A percentile compares a stretch with the other conserved stretches of the same genome.
These are phyloP conservation scores for Discostella pseudostelligera DNA, from an alignment of 108 stramenopile genomes.

Conservation along the genomic window DNA sequence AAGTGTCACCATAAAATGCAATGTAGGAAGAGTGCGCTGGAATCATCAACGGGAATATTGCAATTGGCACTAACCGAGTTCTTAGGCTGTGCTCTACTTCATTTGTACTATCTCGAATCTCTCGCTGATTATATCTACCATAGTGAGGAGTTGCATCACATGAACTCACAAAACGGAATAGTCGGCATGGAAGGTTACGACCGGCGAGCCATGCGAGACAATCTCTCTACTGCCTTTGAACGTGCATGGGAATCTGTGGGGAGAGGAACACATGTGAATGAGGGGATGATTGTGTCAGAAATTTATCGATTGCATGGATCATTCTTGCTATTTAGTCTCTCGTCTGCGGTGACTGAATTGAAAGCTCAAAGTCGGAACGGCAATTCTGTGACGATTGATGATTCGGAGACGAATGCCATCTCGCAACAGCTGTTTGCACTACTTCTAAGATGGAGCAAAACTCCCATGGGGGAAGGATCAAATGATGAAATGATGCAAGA, in stretches of 20 bases:
- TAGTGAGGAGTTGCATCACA: conserved; percentile 18
- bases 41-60: conserved; percentile 58
- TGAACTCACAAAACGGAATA: neutral
- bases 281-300: conserved; percentile 45
- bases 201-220: conserved; percentile 5
- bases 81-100: conserved; percentile 61
- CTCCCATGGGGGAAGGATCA: conserved; percentile 48
- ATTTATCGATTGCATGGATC: conserved; percentile 48
- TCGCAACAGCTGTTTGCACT: conserved; percentile 27
- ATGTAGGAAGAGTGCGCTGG: conserved; percentile 45
- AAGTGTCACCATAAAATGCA: conserved; percentile 19
- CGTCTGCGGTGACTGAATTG: conserved; percentile 11
- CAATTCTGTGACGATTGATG: conserved; percentile 1
- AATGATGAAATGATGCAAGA: conserved; percentile 50
- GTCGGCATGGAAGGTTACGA: conserved; percentile 15
- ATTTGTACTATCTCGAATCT: conserved; percentile 55
- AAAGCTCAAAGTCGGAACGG: conserved; percentile 1
- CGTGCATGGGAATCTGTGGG: conserved; percentile 57
- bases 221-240: conserved; percentile 49
- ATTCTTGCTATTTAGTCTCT: conserved; percentile 23
- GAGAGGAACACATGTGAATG: conserved; percentile 66
- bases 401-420: conserved; percentile 1
- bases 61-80: conserved; percentile 75
- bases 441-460: conserved; percentile 36
- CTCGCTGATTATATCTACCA: conserved; percentile 20